These are phyloP conservation scores for Coemansia sp. DNA, from an alignment of 192 early-diverging fungal genomes.

Conservation along the genomic window DNA sequence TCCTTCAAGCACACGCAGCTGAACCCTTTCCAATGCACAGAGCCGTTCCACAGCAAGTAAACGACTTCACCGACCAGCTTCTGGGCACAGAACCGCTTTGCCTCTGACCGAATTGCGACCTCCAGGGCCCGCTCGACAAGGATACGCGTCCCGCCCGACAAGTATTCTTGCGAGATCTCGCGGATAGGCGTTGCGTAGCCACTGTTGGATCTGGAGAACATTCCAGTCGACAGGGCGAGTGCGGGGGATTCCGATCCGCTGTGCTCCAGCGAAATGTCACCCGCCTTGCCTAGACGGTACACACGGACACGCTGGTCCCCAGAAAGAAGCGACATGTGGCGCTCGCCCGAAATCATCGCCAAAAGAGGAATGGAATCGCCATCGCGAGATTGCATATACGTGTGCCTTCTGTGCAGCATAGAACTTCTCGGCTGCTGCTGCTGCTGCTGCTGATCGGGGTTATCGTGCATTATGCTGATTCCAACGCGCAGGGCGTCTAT, in stretches of 20 bases:
- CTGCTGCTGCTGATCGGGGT: not conserved
- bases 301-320: conserved; percentile 45
- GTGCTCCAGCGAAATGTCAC: conserved; percentile 15
- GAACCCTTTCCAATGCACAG: conserved; percentile 46
- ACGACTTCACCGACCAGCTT: conserved; percentile 36
- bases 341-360: conserved; percentile 15
- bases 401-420: not conserved
- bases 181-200: conserved; percentile 18
- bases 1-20: conserved; percentile 21
- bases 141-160: conserved; percentile 33
- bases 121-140: conserved; percentile 35
- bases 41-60: conserved; percentile 41
- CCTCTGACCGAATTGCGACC: conserved; percentile 42
- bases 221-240: not conserved
- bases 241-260: conserved; percentile 11
- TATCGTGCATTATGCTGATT: not conserved
- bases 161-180: conserved; percentile 25
- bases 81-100: conserved; percentile 42
- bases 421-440: not conserved
- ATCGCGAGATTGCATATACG: not conserved
- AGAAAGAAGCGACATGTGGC: conserved; percentile 46
- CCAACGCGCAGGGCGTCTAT: conserved; percentile 21
- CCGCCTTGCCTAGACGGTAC: conserved; percentile 36
- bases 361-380: conserved; percentile 8
- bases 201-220: not conserved